Evolutionary conservation across 139 green algal species (phyloP).

Genomic region (Protoeuglena noctilucae): DNA sequence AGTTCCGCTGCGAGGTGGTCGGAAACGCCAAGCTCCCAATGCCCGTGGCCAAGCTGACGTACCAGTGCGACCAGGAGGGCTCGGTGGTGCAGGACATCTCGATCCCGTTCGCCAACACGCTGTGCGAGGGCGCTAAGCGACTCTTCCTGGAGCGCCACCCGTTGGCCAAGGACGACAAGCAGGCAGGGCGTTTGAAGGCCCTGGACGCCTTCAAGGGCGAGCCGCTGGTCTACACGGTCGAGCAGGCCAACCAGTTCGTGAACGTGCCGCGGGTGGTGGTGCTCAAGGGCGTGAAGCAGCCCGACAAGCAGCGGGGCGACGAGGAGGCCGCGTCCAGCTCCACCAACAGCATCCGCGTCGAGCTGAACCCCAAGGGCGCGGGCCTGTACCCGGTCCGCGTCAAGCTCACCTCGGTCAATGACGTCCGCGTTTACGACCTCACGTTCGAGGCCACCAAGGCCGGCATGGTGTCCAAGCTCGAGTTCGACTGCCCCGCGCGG

Average conservation of each 20-base stretch:
- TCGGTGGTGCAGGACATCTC: slow-evolving; percentile 11
- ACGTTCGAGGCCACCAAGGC: slow-evolving; percentile 28
- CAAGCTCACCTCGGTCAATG: slow-evolving; percentile 27
- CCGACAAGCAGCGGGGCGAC: not conserved
- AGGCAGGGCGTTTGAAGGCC: slow-evolving; percentile 20
- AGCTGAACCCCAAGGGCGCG: slow-evolving; percentile 25
- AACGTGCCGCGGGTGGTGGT: not conserved
- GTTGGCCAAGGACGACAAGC: slow-evolving; percentile 37
- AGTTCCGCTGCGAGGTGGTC: slow-evolving; percentile 48
- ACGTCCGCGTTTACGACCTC: slow-evolving; percentile 47
- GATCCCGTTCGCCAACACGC: slow-evolving; percentile 18
- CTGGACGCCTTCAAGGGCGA: not conserved
- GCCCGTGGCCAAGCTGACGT: slow-evolving; percentile 6
- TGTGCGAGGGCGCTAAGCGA: slow-evolving; percentile 41
- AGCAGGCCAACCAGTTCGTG: slow-evolving; percentile 33
- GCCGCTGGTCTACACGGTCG: slow-evolving; percentile 18
- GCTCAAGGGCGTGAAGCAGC: slow-evolving; percentile 1
- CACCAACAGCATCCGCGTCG: slow-evolving; percentile 23
- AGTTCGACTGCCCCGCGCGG: slow-evolving; percentile 33
- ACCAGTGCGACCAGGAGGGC: not conserved
- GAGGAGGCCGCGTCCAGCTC: not conserved
- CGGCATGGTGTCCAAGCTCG: slow-evolving; percentile 29
- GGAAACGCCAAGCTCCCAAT: slow-evolving; percentile 31
- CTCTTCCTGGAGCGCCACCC: slow-evolving; percentile 54
- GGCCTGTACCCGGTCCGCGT: slow-evolving; percentile 48